Evolutionary conservation across 2,329 filamentous ascomycete species (phyloP).

Genomic region (Achaetomium macrosporum): DNA sequence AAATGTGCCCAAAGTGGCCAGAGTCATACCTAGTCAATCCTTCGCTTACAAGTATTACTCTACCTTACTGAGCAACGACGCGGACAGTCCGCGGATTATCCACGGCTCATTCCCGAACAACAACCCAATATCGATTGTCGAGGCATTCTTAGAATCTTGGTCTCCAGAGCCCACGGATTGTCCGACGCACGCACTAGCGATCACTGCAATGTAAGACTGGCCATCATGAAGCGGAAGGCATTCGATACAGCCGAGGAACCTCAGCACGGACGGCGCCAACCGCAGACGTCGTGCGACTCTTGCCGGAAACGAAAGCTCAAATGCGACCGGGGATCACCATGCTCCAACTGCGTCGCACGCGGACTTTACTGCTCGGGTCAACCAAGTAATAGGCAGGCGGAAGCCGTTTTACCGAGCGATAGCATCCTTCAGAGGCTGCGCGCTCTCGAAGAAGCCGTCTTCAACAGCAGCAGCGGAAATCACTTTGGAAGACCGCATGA

Average conservation of each 20-base stretch:
- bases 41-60: too few relatives aligned
- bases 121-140: too few relatives aligned
- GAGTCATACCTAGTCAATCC: too few relatives aligned
- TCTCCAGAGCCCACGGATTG: not conserved
- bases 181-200: not conserved
- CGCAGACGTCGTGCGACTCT: constrained; percentile 8
- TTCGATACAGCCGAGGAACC: not conserved
- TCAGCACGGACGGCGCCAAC: not conserved
- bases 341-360: constrained; percentile 3
- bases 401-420: not conserved
- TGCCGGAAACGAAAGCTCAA: constrained; percentile 9
- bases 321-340: constrained; percentile 3
- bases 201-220: not conserved
- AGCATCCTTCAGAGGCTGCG: not conserved
- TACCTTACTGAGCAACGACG: too few relatives aligned
- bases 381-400: not conserved
- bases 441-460: constrained; percentile 5
- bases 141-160: too few relatives aligned
- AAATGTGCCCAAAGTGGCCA: too few relatives aligned
- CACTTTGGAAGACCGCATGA: not conserved
- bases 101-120: not conserved
- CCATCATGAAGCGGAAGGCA: constrained; percentile 1
- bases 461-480: not conserved
- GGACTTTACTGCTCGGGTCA: not conserved
- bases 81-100: not conserved